Conservation (phyloP, 129 eudicot species). For the Tanacetum coccineum region DNA sequence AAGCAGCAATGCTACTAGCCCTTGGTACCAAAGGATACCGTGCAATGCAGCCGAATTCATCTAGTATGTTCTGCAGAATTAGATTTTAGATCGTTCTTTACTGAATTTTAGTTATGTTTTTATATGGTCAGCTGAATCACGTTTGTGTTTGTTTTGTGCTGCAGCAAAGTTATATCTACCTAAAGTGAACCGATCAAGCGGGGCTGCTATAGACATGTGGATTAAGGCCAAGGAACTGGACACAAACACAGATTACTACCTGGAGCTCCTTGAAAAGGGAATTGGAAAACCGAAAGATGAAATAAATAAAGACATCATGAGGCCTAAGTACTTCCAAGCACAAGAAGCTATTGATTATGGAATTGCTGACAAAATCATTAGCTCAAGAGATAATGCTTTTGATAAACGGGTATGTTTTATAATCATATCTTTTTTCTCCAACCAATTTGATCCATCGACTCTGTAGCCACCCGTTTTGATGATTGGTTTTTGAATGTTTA, state of each 20-base stretch:
- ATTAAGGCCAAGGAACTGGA: conserved; percentile 82
- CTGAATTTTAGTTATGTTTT: not conserved
- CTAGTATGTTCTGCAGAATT: conserved; percentile 48
- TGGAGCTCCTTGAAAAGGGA: conserved; percentile 70
- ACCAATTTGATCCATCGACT: not conserved
- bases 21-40: conserved; percentile 82
- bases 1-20: conserved; percentile 89
- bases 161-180: conserved; percentile 88
- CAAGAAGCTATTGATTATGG: conserved; percentile 85
- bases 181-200: conserved; percentile 53
- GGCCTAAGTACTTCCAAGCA: conserved; percentile 52
- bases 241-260: conserved; percentile 50
- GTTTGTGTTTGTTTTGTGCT: conserved; percentile 5
- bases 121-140: not conserved
- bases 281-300: conserved; percentile 75
- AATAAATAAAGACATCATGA: conserved; percentile 55
- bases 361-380: conserved; percentile 71
- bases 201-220: conserved; percentile 82
- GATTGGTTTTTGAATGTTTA: conserved; percentile 13
- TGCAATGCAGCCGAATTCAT: conserved; percentile 53
- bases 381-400: conserved; percentile 45
- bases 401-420: conserved; percentile 49
- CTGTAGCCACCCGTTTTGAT: conserved; percentile 22
- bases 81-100: not conserved
- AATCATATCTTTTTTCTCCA: not conserved